A percentile compares a stretch with the other conserved stretches of the same genome.
phyloP scores from a whole-genome alignment of 768 basidiomycete genomes.

The Pleurotus sapidus region DNA sequence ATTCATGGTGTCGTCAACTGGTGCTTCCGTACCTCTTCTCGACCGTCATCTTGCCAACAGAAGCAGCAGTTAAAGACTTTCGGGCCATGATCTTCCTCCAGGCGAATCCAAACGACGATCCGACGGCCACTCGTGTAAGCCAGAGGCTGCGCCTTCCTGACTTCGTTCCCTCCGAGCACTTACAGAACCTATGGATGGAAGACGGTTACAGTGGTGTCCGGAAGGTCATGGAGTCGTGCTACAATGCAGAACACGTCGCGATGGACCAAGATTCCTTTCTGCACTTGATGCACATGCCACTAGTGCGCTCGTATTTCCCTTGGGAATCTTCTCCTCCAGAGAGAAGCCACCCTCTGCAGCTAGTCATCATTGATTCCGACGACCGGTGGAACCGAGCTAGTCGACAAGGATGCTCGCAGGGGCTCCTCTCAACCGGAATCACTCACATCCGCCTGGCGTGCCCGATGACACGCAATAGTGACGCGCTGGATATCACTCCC shows the following conservation, averaged over 20 bases:
- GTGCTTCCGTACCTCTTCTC: slow-evolving; percentile 22
- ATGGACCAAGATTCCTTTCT: slow-evolving; percentile 16
- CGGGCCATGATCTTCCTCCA: slow-evolving; percentile 1
- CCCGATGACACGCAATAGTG: slow-evolving; percentile 12
- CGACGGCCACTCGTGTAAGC: not conserved
- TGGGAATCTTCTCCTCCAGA: not conserved
- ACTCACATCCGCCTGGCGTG: slow-evolving; percentile 18
- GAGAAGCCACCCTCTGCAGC: slow-evolving; percentile 11
- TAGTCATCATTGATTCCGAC: slow-evolving; percentile 13
- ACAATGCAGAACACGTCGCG: slow-evolving; percentile 14
- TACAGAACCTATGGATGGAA: slow-evolving; percentile 18
- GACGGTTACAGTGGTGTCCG: slow-evolving; percentile 15
- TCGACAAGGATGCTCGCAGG: not conserved
- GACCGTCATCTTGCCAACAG: slow-evolving; percentile 12
- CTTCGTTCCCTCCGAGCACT: slow-evolving; percentile 10
- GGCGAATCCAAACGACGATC: not conserved
- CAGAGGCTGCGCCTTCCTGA: not conserved
- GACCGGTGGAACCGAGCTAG: slow-evolving; percentile 11
- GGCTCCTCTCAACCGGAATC: slow-evolving; percentile 16
- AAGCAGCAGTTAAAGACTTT: slow-evolving; percentile 3
- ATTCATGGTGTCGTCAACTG: slow-evolving; percentile 19
- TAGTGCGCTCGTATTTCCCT: not conserved
- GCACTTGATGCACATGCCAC: slow-evolving; percentile 14
- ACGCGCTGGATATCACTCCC: slow-evolving; percentile 12
- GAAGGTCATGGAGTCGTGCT: slow-evolving; percentile 16